phyloP scores from a whole-genome alignment of 306 rosid species.

The Quercus bicolor region DNA sequence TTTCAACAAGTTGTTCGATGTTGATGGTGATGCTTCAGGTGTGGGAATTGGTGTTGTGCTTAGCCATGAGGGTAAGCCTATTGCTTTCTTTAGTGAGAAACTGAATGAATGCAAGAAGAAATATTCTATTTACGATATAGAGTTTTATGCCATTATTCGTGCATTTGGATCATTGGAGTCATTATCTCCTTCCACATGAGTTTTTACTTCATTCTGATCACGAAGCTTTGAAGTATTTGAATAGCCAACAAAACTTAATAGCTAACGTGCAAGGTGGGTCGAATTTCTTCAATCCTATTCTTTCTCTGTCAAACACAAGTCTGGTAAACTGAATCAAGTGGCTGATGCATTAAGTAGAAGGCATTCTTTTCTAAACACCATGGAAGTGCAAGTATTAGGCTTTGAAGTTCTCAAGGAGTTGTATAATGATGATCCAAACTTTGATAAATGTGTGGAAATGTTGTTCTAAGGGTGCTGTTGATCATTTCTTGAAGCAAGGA shows the following conservation, averaged over 20 bases:
- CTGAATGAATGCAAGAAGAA: not conserved
- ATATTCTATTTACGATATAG: not conserved
- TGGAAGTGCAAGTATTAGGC: not conserved
- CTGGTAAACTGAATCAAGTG: not conserved
- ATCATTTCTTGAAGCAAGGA: not conserved
- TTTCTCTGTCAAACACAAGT: not conserved
- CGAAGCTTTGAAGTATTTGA: not conserved
- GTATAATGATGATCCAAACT: not conserved
- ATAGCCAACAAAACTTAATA: not conserved
- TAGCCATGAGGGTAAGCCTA: not conserved
- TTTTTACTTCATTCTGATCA: not conserved
- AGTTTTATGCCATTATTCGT: not conserved
- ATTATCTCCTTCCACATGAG: not conserved
- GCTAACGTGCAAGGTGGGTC: not conserved
- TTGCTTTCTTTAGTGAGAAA: not conserved
- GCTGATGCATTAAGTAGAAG: not conserved
- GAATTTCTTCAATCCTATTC: not conserved
- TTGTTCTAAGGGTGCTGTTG: not conserved
- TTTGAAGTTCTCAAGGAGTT: not conserved
- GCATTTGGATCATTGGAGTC: not conserved
- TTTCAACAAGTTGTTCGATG: not conserved
- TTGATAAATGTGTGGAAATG: not conserved
- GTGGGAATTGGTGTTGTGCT: not conserved
- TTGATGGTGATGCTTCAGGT: not conserved
- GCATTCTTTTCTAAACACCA: not conserved